phyloP scores from a whole-genome alignment of 202 grass and related monocot species.

The Schoenoplectus tabernaemontani region DNA sequence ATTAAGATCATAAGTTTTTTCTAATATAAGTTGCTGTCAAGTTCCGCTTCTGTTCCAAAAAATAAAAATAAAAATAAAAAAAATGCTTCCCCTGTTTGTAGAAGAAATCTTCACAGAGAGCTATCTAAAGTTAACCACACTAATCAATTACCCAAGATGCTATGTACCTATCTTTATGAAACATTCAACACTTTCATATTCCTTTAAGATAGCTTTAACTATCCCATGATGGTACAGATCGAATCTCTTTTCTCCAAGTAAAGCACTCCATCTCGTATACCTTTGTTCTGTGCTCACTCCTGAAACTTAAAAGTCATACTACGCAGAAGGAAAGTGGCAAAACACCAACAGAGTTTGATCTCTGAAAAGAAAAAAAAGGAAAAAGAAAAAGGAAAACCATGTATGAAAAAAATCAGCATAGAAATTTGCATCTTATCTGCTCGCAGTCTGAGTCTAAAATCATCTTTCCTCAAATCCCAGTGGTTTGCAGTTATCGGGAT shows the following conservation, averaged over 20 bases:
- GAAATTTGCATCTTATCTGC: conserved; percentile 78
- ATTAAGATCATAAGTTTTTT: background rate
- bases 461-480: conserved; percentile 56
- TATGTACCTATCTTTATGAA: conserved; percentile 18
- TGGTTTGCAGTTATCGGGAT: conserved; percentile 80
- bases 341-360: background rate
- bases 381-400: background rate
- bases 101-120: background rate
- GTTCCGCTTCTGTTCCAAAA: background rate
- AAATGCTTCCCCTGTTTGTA: background rate
- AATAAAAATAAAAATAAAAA: too few relatives aligned
- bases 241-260: conserved; percentile 20
- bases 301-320: background rate
- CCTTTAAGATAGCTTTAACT: conserved; percentile 20
- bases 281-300: background rate
- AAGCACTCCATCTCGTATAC: conserved; percentile 6
- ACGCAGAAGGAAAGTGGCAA: background rate
- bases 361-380: too few relatives aligned
- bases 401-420: conserved; percentile 46
- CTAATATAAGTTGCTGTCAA: background rate
- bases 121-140: background rate
- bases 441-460: conserved; percentile 39
- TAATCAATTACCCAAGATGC: conserved; percentile 1
- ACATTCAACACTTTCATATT: conserved; percentile 18
- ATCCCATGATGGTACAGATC: background rate